These are phyloP conservation scores for Stachybotrys chartarum DNA, from an alignment of 2,329 filamentous ascomycete species.

Conservation along the genomic window DNA sequence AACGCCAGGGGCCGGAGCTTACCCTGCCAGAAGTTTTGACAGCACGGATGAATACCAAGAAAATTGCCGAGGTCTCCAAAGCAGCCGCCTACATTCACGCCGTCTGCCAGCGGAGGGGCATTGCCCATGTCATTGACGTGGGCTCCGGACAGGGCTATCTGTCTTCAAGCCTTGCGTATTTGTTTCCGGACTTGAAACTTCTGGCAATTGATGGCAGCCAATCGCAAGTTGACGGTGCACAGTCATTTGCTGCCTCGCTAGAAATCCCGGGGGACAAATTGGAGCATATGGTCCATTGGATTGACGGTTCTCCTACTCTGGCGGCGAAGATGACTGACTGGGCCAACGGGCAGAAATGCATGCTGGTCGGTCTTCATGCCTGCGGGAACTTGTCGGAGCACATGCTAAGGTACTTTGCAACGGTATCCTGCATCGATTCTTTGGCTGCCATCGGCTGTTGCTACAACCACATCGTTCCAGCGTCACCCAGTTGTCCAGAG, in stretches of 20 bases:
- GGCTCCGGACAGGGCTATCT: constrained; percentile 22
- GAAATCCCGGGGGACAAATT: constrained; percentile 12
- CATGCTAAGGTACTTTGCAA: constrained; percentile 21
- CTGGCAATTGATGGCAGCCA: constrained; percentile 23
- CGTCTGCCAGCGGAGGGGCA: constrained; percentile 12
- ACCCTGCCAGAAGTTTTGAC: constrained; percentile 13
- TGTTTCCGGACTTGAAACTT: constrained; percentile 17
- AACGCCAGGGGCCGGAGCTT: constrained; percentile 7
- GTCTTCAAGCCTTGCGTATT: constrained; percentile 17
- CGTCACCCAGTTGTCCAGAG: constrained; percentile 26
- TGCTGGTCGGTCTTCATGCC: constrained; percentile 24
- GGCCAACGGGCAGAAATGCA: constrained; percentile 17
- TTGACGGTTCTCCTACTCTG: constrained; percentile 16
- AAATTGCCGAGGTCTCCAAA: constrained; percentile 19
- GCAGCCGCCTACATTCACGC: constrained; percentile 16
- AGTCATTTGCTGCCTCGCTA: constrained; percentile 12
- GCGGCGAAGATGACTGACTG: constrained; percentile 15
- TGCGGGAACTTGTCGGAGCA: constrained; percentile 24
- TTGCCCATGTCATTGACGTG: constrained; percentile 18
- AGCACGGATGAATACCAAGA: constrained; percentile 22
- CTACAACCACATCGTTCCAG: constrained; percentile 23
- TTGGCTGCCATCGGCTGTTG: constrained; percentile 23
- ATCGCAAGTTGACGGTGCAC: constrained; percentile 19
- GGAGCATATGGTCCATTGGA: constrained; percentile 16
- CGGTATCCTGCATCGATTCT: constrained; percentile 10